A percentile compares a stretch with the other conserved stretches of the same genome.
Conservation (phyloP, 2,329 filamentous ascomycete species). For the Biscogniauxia marginata region DNA sequence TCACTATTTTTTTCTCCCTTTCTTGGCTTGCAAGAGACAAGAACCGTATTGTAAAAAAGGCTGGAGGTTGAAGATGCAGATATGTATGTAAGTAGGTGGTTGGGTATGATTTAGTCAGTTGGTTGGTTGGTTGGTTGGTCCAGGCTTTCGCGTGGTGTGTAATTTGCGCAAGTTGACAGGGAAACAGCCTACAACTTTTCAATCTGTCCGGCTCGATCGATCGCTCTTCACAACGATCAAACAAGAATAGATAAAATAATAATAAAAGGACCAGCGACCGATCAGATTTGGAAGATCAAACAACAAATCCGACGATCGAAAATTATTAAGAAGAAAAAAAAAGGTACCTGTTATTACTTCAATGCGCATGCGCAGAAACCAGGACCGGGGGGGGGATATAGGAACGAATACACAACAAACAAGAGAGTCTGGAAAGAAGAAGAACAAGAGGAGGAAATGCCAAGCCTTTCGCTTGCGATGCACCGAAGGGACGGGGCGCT, state of each 20-base stretch:
- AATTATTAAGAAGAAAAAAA: not conserved
- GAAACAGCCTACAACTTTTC: not conserved
- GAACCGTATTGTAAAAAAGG: not conserved
- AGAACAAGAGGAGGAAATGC: slow-evolving; percentile 16
- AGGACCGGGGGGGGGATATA: not conserved
- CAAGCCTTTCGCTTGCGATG: slow-evolving; percentile 16
- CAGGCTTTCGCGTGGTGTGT: not conserved
- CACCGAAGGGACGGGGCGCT: slow-evolving; percentile 5
- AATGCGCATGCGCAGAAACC: not conserved
- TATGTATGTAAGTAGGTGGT: not conserved
- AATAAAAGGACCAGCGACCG: no score
- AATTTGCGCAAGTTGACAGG: not conserved
- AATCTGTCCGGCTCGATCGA: not conserved
- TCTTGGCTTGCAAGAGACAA: not conserved
- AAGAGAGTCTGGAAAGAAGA: not conserved
- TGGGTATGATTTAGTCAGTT: no score
- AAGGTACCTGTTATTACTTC: not conserved
- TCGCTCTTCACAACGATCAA: not conserved
- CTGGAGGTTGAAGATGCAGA: not conserved
- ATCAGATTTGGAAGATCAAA: no score
- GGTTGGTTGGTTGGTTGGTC: not conserved
- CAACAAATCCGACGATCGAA: no score
- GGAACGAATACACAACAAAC: not conserved
- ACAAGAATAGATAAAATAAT: no score
- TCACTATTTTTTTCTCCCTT: not conserved